Evolutionary conservation across 768 basidiomycete species (phyloP).

Genomic region (Collybiopsis confluens): DNA sequence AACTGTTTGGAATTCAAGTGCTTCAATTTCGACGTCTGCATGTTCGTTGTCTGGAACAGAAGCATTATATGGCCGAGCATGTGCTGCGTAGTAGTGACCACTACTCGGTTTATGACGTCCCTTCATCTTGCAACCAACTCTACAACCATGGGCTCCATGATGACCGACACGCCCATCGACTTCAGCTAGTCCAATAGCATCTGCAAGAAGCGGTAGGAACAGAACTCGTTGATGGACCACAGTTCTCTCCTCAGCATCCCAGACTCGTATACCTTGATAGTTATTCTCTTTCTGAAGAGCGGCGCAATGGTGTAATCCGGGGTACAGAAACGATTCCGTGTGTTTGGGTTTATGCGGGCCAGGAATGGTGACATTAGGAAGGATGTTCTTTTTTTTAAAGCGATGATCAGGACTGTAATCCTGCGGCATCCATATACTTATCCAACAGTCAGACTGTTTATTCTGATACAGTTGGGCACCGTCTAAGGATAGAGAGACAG

Average conservation of each 20-base stretch:
- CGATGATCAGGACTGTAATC: not conserved
- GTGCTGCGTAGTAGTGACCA: constrained; percentile 8
- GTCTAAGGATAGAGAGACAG: constrained; percentile 30
- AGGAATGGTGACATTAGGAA: constrained; percentile 14
- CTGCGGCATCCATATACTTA: constrained; percentile 11
- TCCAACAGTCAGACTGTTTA: constrained; percentile 39
- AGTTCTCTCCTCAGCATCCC: constrained; percentile 17
- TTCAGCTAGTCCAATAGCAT: constrained; percentile 12
- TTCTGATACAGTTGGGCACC: constrained; percentile 36
- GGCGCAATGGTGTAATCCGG: constrained; percentile 23
- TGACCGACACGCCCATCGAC: constrained; percentile 28
- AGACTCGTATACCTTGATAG: constrained; percentile 20
- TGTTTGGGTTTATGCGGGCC: constrained; percentile 27
- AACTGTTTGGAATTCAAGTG: not conserved
- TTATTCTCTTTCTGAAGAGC: constrained; percentile 19
- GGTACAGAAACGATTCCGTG: constrained; percentile 26
- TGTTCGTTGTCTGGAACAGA: not conserved
- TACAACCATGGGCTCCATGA: constrained; percentile 23
- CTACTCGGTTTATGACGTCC: constrained; percentile 22
- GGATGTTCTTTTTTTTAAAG: constrained; percentile 10
- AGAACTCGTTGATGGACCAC: constrained; percentile 5
- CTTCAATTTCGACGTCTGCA: not conserved
- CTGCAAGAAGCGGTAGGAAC: constrained; percentile 11
- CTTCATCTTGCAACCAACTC: constrained; percentile 19
- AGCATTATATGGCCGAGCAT: not conserved